phyloP scores from a whole-genome alignment of 2,329 filamentous ascomycete genomes.

The Rhinocladiella similis region DNA sequence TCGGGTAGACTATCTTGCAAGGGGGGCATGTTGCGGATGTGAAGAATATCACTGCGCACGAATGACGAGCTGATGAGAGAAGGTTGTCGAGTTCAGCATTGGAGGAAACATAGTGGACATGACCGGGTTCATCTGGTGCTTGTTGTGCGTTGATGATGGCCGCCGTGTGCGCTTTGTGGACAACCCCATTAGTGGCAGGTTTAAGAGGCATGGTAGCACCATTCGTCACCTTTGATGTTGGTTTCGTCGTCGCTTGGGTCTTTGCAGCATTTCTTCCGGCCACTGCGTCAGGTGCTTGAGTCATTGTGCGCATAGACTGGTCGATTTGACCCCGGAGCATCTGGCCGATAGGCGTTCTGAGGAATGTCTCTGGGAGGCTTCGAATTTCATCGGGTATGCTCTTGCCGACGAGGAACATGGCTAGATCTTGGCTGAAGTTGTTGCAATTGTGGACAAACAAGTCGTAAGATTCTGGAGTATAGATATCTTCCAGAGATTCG shows the following conservation, averaged over 20 bases:
- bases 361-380: conserved; percentile 79
- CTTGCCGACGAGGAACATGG: conserved; percentile 83
- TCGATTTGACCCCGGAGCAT: conserved; percentile 81
- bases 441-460: conserved; percentile 93
- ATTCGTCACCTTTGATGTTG: conserved; percentile 8
- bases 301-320: conserved; percentile 61
- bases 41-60: conserved; percentile 85
- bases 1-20: conserved; percentile 79
- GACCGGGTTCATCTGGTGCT: conserved; percentile 33
- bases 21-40: conserved; percentile 84
- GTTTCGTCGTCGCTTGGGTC: conserved; percentile 14
- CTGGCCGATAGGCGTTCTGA: conserved; percentile 82
- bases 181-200: conserved; percentile 8
- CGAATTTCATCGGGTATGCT: conserved; percentile 86
- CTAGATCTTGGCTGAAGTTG: conserved; percentile 91
- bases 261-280: conserved; percentile 20
- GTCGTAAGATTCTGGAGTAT: conserved; percentile 85
- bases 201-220: not conserved
- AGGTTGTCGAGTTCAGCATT: conserved; percentile 61
- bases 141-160: conserved; percentile 20
- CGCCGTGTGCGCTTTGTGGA: conserved; percentile 7
- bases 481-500: conserved; percentile 77
- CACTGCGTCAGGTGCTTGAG: conserved; percentile 54
- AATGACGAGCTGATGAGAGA: conserved; percentile 60
- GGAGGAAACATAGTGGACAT: conserved; percentile 63